Conservation (phyloP, 2,329 filamentous ascomycete genomes). For the Diaporthe vexans region DNA sequence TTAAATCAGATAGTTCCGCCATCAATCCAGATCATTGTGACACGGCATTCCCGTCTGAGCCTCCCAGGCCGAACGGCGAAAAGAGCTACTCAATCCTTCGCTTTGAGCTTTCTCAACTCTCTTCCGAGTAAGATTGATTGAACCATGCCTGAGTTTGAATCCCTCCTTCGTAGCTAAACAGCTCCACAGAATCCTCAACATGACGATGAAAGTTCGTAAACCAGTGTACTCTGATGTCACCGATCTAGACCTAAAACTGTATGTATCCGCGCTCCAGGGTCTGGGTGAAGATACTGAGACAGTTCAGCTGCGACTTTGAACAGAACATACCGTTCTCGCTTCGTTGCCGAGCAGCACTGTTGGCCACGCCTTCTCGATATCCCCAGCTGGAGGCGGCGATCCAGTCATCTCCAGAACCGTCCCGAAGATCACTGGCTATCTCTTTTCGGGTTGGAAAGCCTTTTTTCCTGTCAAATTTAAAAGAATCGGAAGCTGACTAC, state of each 20-base stretch:
- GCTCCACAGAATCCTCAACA: background rate
- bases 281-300: background rate
- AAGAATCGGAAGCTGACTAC: background rate
- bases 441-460: background rate
- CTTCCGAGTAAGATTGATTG: background rate
- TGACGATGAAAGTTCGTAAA: conserved; percentile 20
- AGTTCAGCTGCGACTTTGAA: background rate
- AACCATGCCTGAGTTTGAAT: fast-evolving
- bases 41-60: background rate
- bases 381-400: conserved; percentile 13
- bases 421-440: conserved; percentile 4
- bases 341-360: background rate
- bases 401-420: conserved; percentile 5
- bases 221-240: background rate
- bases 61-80: background rate
- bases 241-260: conserved; percentile 6
- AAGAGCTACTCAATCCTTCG: conserved; percentile 13
- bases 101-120: background rate
- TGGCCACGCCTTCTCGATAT: conserved; percentile 5
- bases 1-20: background rate
- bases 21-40: conserved; percentile 15
- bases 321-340: background rate
- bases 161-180: background rate
- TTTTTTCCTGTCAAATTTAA: background rate
- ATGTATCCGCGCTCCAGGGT: background rate